Conservation (phyloP, 805 yeast genomes). For the Yamadazyma paraphyllophila region DNA sequence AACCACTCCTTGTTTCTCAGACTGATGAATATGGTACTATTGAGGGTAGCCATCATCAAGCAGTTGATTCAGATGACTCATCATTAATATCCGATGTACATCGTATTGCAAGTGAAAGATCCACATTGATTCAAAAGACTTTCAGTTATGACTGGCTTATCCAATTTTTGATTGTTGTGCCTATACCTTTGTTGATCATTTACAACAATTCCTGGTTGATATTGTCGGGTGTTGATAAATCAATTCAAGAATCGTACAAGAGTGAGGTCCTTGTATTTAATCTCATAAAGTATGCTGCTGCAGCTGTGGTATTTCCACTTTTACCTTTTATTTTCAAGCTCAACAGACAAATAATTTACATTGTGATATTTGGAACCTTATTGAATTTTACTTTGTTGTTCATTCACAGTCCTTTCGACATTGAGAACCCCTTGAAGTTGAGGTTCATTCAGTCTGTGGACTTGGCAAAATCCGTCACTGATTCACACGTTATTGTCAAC, state of each 20-base stretch:
- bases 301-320: slow-evolving; percentile 45
- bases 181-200: slow-evolving; percentile 56
- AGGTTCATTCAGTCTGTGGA: slow-evolving; percentile 66
- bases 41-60: slow-evolving; percentile 11
- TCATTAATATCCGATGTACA: slow-evolving; percentile 23
- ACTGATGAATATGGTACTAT: slow-evolving; percentile 19
- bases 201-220: slow-evolving; percentile 54
- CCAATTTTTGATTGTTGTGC: slow-evolving; percentile 68
- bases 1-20: slow-evolving; percentile 28
- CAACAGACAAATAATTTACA: slow-evolving; percentile 47
- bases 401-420: slow-evolving; percentile 58
- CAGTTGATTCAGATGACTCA: slow-evolving; percentile 14
- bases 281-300: slow-evolving; percentile 26
- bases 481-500: slow-evolving; percentile 42
- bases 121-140: slow-evolving; percentile 28
- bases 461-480: slow-evolving; percentile 27
- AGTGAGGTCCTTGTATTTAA: slow-evolving; percentile 39
- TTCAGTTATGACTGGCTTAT: slow-evolving; percentile 78
- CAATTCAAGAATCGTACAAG: slow-evolving; percentile 61
- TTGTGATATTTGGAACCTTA: slow-evolving; percentile 14
- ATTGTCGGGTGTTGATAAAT: slow-evolving; percentile 65
- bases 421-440: slow-evolving; percentile 64
- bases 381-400: slow-evolving; percentile 29
- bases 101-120: slow-evolving; percentile 10
- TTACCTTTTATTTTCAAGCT: slow-evolving; percentile 70